A percentile compares a stretch with the other conserved stretches of the same genome.
phyloP scores from a whole-genome alignment of 257 asterid species.

The Knoxia roxburghii region DNA sequence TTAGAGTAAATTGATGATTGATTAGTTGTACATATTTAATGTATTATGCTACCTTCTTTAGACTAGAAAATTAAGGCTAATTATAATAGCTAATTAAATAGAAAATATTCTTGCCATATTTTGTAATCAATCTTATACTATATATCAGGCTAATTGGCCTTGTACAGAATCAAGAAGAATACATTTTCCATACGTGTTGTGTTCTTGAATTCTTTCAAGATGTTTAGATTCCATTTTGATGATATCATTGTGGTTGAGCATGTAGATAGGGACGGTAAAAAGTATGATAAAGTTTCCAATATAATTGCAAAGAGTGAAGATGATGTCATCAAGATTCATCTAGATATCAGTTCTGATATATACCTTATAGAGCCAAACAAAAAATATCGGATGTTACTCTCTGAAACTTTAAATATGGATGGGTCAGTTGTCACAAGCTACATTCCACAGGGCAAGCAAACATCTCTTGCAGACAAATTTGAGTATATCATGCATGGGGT shows the following conservation, averaged over 20 bases:
- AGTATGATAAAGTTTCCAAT: conserved; percentile 42
- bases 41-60: no score
- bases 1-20: no score
- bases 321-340: conserved; percentile 35
- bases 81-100: no score
- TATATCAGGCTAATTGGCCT: no score
- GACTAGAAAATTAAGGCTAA: no score
- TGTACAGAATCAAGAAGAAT: no score
- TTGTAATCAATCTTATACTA: no score
- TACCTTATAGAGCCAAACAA: conserved; percentile 54
- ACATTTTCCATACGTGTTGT: no score
- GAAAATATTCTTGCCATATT: no score
- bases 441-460: conserved; percentile 45
- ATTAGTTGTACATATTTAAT: no score
- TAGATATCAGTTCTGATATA: conserved; percentile 55
- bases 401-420: conserved; percentile 42
- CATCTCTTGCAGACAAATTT: conserved; percentile 80
- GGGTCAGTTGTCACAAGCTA: conserved; percentile 40
- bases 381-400: conserved; percentile 58
- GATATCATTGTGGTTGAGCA: neutral
- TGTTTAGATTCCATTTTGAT: conserved; percentile 26
- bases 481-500: conserved; percentile 93
- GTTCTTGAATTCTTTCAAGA: no score
- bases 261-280: neutral
- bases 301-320: conserved; percentile 54